These are phyloP conservation scores for Globisporangium spiculum DNA, from an alignment of 352 stramenopile genomes.

Conservation along the genomic window DNA sequence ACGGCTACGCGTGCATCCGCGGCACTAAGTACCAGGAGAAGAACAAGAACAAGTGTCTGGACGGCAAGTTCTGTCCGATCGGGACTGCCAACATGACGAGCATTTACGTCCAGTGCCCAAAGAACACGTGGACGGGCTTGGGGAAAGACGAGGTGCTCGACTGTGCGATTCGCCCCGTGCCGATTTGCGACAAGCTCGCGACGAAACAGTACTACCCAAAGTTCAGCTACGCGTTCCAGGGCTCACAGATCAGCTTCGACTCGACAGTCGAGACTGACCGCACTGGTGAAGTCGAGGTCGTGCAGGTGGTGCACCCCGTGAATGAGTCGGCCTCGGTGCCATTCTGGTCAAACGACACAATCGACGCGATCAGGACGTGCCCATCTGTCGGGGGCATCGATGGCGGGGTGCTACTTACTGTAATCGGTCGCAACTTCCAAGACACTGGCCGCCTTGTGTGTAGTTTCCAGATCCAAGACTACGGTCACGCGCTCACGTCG, in stretches of 20 bases:
- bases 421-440: slow-evolving; percentile 95
- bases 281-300: slow-evolving; percentile 87
- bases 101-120: slow-evolving; percentile 89
- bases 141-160: slow-evolving; percentile 83
- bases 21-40: slow-evolving; percentile 87
- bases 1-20: slow-evolving; percentile 88
- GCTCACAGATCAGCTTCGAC: slow-evolving; percentile 48
- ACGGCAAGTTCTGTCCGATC: slow-evolving; percentile 91
- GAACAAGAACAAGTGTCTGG: slow-evolving; percentile 90
- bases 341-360: slow-evolving; percentile 93
- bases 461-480: slow-evolving; percentile 49
- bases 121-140: slow-evolving; percentile 81
- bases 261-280: slow-evolving; percentile 66
- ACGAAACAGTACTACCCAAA: slow-evolving; percentile 79
- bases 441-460: slow-evolving; percentile 86
- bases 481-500: slow-evolving; percentile 24
- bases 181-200: slow-evolving; percentile 93
- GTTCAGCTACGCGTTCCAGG: slow-evolving; percentile 74
- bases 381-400: slow-evolving; percentile 36
- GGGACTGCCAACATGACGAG: slow-evolving; percentile 85
- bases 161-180: slow-evolving; percentile 86
- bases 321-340: slow-evolving; percentile 81
- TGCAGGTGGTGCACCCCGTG: slow-evolving; percentile 90
- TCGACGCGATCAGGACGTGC: slow-evolving; percentile 92
- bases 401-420: slow-evolving; percentile 71